These are phyloP conservation scores for Prorocentrum cordatum DNA, from an alignment of 169 alveolate genomes.

Conservation along the genomic window DNA sequence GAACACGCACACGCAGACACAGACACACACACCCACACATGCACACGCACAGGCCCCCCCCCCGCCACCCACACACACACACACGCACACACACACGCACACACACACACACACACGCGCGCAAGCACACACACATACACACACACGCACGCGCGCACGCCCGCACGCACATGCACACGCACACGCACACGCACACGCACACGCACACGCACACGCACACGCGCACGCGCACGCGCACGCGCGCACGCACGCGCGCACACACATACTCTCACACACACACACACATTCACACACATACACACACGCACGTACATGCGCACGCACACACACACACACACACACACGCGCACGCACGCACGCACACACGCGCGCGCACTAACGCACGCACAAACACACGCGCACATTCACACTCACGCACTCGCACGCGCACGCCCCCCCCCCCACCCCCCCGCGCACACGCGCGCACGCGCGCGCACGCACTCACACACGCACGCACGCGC, in stretches of 20 bases:
- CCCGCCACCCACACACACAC: no score
- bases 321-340: slow-evolving; percentile 1
- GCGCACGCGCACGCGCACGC: slow-evolving; percentile 2
- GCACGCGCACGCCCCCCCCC: not conserved
- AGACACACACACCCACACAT: no score
- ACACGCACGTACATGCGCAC: not conserved
- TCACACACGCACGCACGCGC: not conserved
- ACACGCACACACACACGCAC: no score
- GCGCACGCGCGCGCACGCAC: not conserved
- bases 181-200: slow-evolving; percentile 8
- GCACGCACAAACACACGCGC: not conserved
- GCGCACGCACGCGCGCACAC: not conserved
- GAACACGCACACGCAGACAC: no score
- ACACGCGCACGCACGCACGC: not conserved
- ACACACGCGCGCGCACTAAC: not conserved
- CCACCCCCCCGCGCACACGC: not conserved
- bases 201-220: slow-evolving; percentile 3
- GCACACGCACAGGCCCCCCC: no score
- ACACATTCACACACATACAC: not conserved
- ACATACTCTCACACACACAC: no score
- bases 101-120: no score
- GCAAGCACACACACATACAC: no score
- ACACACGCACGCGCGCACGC: no score
- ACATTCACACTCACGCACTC: not conserved
- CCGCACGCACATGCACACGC: no score